A percentile compares a stretch with the other conserved stretches of the same genome.
Conservation (phyloP, 2,329 filamentous ascomycete species). For the Coniochaeta ligniaria region DNA sequence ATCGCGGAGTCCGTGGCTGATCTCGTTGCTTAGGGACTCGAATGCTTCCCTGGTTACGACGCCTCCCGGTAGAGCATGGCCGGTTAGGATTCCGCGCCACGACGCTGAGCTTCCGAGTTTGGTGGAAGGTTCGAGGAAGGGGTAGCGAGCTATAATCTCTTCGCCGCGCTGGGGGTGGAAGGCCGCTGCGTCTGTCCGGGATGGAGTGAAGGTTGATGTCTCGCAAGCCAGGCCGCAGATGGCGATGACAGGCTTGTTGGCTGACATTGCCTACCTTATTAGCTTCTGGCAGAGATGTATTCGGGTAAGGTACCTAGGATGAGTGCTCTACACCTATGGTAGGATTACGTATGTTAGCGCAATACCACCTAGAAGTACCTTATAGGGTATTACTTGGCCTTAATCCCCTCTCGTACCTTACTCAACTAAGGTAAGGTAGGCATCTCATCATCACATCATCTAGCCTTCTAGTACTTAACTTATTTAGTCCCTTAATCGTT, state of each 20-base stretch:
- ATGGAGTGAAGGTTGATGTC: slow-evolving; percentile 44
- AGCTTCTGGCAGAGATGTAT: not conserved
- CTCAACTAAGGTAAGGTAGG: too few species aligned
- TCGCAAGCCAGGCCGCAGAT: slow-evolving; percentile 47
- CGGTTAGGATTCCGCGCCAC: slow-evolving; percentile 44
- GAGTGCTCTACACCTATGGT: too few species aligned
- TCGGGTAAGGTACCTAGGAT: too few species aligned
- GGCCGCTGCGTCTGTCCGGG: slow-evolving; percentile 37
- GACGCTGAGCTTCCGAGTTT: slow-evolving; percentile 31
- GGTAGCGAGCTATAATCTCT: slow-evolving; percentile 35
- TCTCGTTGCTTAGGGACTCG: slow-evolving; percentile 33
- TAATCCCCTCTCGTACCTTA: too few species aligned
- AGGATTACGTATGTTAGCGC: too few species aligned
- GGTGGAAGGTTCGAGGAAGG: slow-evolving; percentile 33
- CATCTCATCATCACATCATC: too few species aligned
- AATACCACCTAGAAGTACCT: too few species aligned
- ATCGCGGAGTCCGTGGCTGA: slow-evolving; percentile 26
- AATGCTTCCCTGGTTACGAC: slow-evolving; percentile 37
- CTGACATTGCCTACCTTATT: not conserved
- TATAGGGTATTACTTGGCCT: too few species aligned
- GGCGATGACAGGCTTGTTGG: slow-evolving; percentile 32
- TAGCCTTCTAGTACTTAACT: too few species aligned
- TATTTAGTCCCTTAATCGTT: too few species aligned
- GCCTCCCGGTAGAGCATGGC: slow-evolving; percentile 43
- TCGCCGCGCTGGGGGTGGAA: slow-evolving; percentile 38